phyloP scores from a whole-genome alignment of 2,329 filamentous ascomycete species.

The Trichoderma sp. region DNA sequence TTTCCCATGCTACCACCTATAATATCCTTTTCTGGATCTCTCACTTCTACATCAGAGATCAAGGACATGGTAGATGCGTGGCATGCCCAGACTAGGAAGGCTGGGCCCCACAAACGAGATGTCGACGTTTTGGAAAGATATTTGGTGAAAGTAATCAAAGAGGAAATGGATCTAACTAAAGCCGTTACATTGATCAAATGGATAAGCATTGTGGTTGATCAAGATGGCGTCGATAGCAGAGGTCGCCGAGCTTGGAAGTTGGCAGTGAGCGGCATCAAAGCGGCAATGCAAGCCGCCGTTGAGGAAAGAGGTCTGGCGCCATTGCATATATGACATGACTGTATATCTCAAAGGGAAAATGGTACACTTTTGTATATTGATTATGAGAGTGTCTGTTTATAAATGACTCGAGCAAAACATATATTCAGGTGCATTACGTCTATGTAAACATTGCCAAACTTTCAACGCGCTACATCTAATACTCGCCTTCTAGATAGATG shows the following conservation, averaged over 20 bases:
- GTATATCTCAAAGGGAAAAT: not conserved
- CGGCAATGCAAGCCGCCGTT: conserved; percentile 54
- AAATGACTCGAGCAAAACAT: not conserved
- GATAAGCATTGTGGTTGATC: conserved; percentile 56
- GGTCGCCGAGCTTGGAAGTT: conserved; percentile 47
- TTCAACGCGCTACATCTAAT: not conserved
- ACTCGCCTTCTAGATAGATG: not conserved
- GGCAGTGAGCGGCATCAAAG: conserved; percentile 44
- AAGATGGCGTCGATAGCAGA: conserved; percentile 37
- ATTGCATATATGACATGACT: conserved; percentile 38
- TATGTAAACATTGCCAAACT: not conserved
- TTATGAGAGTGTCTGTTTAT: not conserved
- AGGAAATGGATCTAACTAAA: conserved; percentile 78
- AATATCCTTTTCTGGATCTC: conserved; percentile 43
- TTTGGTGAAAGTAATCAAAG: conserved; percentile 64
- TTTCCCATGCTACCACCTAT: conserved; percentile 48
- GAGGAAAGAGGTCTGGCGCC: conserved; percentile 53
- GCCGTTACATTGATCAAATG: conserved; percentile 67
- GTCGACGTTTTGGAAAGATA: conserved; percentile 72
- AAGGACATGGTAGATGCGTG: conserved; percentile 72
- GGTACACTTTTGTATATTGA: not conserved
- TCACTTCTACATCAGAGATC: conserved; percentile 55
- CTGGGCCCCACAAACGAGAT: conserved; percentile 78
- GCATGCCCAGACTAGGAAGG: conserved; percentile 66
- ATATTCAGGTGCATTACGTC: not conserved